Percentiles rank a stretch among this genome's conserved stretches.
Evolutionary conservation across 2,329 filamentous ascomycete species (phyloP).

Genomic region (Chrysoporthe cubensis): DNA sequence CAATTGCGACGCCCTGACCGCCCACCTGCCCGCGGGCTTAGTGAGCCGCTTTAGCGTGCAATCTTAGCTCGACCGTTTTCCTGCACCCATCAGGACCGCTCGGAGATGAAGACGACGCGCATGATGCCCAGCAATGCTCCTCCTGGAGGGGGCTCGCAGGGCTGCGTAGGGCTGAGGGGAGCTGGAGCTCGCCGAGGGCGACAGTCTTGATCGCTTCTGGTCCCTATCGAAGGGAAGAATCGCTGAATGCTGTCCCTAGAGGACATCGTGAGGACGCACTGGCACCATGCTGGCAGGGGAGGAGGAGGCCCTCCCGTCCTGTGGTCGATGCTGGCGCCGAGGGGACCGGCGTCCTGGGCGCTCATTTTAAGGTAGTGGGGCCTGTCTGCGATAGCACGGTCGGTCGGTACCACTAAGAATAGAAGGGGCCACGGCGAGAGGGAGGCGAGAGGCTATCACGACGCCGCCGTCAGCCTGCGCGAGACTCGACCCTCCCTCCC

Average conservation of each 20-base stretch:
- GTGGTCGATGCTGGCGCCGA: not conserved
- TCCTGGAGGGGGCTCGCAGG: too few species aligned
- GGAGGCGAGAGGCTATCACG: not conserved
- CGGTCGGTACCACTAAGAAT: not conserved
- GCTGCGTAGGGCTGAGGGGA: too few species aligned
- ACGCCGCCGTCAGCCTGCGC: too few species aligned
- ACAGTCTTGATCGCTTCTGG: too few species aligned
- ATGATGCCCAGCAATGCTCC: too few species aligned
- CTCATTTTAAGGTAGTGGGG: conserved; percentile 3
- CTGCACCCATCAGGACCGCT: too few species aligned
- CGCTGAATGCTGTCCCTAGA: too few species aligned
- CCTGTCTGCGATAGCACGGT: not conserved
- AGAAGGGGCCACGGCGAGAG: not conserved
- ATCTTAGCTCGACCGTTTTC: not conserved
- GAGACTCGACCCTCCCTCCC: not conserved
- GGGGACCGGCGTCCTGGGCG: not conserved
- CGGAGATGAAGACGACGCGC: too few species aligned
- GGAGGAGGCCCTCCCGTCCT: too few species aligned
- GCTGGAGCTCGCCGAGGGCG: too few species aligned
- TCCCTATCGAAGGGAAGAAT: too few species aligned
- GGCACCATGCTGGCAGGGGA: not conserved
- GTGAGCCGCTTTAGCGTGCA: not conserved
- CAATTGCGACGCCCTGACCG: not conserved
- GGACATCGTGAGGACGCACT: not conserved
- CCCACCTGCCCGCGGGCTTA: not conserved